Base-by-base conservation (phyloP, 2,329 filamentous ascomycete genomes). In the Alternaria dauci region DNA sequence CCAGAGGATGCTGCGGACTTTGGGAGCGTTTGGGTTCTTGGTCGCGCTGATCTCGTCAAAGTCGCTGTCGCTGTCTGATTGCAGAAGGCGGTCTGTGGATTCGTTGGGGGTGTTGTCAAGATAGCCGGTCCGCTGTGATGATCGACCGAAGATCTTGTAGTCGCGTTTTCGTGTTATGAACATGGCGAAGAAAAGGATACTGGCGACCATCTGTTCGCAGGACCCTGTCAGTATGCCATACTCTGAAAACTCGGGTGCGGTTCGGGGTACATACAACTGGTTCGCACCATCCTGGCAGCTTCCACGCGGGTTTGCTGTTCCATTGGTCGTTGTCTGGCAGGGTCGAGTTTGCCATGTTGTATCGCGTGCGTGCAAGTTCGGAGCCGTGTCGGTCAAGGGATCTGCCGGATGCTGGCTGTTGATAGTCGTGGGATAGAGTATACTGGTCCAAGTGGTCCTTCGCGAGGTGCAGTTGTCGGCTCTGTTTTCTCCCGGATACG, bases 1-100 rank as follows among this genome's bases (percentile, higher is more conserved):
- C n/a, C 87, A 84, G 67, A 82, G 86, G 66, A 83, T 84, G 25
- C 71, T 72, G 18, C 86, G 81, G 60, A 81, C 79, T 73, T 87
- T 87, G 23, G 83, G 79, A 11, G 80, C 28, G 20, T 58, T 58
- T 16, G 58, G 80, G 52, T 79, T 69, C 54, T 80, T 83, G 16
- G 73, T 68, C 2, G 75, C 74, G 30, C 76, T 72, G 4, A 77
- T 70, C 34, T 77, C 71, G 26, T 75, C 68, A 48, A 78, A 75
- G 9, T 80, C 76, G 56, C 76, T 71, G 44, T 81, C 77, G 60
- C 73, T 71, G 43, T 78, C 75, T 9, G 74, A 71, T 50, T 75
- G 72, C 46, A 83, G 73, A 6, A 82, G 74, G 46, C 79, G 75
- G 41, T 82, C 80, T 11, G 76, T 76, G 30, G 80, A 81, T 28